Conservation (phyloP, 164 flowering plant genomes). For the Macadamia integrifolia region DNA sequence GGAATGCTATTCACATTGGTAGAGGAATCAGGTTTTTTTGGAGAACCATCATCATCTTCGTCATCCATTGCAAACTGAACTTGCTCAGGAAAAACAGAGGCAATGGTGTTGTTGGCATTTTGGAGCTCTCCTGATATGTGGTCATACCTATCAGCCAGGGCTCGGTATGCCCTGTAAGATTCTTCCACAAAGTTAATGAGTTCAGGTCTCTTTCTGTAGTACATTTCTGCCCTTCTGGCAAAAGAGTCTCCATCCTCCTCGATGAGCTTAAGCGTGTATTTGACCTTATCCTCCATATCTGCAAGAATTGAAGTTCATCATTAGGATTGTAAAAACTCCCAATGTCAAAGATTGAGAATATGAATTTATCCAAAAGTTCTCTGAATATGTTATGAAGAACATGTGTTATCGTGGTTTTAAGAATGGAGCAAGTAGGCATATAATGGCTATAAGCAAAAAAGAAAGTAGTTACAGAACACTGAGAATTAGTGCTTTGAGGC, state of each 20-base stretch:
- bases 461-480: no score
- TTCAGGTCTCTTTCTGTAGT: conserved; percentile 77
- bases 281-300: conserved; percentile 71
- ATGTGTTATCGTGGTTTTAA: no score
- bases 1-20: background rate
- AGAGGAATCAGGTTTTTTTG: conserved; percentile 7
- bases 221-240: conserved; percentile 86
- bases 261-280: conserved; percentile 35
- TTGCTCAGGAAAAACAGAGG: conserved; percentile 59
- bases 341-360: background rate
- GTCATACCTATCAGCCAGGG: conserved; percentile 68
- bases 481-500: no score
- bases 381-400: no score
- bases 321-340: background rate
- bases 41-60: conserved; percentile 38
- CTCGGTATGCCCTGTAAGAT: conserved; percentile 47
- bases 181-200: conserved; percentile 66
- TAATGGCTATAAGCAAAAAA: no score
- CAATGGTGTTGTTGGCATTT: conserved; percentile 61
- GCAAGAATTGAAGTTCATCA: conserved; percentile 11
- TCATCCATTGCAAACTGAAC: conserved; percentile 50
- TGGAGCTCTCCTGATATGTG: conserved; percentile 61
- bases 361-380: background rate
- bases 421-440: no score
- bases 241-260: conserved; percentile 76